Evolutionary conservation across 495 filamentous ascomycete genomes (phyloP), one percentile per base, ranked within the genome.

Genomic region (Podospora bellae-mahoneyi): DNA sequence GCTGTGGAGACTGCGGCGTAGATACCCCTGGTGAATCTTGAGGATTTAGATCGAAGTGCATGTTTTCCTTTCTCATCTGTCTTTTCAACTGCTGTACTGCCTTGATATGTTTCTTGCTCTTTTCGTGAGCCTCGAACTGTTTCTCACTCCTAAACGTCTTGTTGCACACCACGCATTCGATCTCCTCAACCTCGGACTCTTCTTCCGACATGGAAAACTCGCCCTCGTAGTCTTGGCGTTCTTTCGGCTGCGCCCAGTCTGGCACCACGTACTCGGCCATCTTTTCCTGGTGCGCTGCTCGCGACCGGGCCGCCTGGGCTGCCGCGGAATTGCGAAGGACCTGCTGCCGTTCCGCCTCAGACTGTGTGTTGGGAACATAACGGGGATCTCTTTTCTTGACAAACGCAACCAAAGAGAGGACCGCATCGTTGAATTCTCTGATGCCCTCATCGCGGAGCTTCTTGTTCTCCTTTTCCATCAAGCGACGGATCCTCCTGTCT

Each of bases 401-500:
- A 77, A 98, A 97, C 13, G 88, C 84, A 15, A 98, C 92, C 16
- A 99, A 85, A 1, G 90, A 91, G 59, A 84, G 75, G n/a, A 99
- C 94, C 13, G 92, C 90, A 70, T 97, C 92, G 79, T 97, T 98
- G 80, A 94, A 98, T 66, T 97, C 91, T 56, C 90, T 86, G 32
- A 92, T 87, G 2, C 86, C 92, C 53, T 91, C 90, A 9, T 96
- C 92, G 66, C 95, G 84, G n/a, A 91, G 78, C 57, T 88, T 89
- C 71, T 88, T 92, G 77, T 99, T 99, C 78, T 97, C 94, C 76
- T 97, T 97, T 75, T 97, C 96, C 88, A 98, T 95, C 67, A 92
- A 72, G 62, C 96, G 84, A 69, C 96, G 87, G 28, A 91, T 80
- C 53, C 90, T 87, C 63, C 95, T 88, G 79, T 99, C 95, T 13